Base-by-base conservation (phyloP, 345 rosid genomes). In the Populus davidiana region DNA sequence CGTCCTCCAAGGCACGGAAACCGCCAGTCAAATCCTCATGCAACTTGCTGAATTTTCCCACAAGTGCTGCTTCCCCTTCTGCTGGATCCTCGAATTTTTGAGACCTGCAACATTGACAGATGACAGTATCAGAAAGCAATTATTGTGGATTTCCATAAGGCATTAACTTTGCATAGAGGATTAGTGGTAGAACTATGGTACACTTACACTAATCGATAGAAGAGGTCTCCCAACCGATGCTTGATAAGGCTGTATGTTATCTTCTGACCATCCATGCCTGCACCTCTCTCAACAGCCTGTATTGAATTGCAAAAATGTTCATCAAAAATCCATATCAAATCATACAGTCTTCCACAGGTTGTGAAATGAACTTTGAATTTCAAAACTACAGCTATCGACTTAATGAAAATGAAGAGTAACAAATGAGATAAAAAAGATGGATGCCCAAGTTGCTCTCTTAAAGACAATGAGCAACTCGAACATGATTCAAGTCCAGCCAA, bases 201-300 rank as follows among this genome's bases (percentile, higher is more conserved):
- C 54, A 77, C 93, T 86, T 87, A 94, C 99, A 94, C 99, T 84
- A 94, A 81, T 67, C 94, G 89, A 84, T 94, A 96, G 85, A 96
- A 94, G 76, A 94, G 97, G 84, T 92, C 99, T 81, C 99, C 99
- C 86, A 96, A 62, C 56, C 97, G 97, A 74, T 94, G 98, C 90
- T 96, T 96, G 87, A 96, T 86, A 59, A 94, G 94, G 69, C 83
- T 86, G 90, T 96, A 94, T 20, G 91, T 86, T 74, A 96, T 96
- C 93, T 92, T 96, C 90, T 94, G 97, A 65, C 98, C 97, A 78
- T 96, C 99, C 98, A 96, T 94, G 59, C 99, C 97, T 69, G 98
- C 98, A 70, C 84, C 99, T 85, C 88, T 94, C 88, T 96, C 98
- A 49, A 96, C 99, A 52, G 97, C 93, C 99, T 96, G 89, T 76